Evolutionary conservation across 2,329 filamentous ascomycete species (phyloP), one percentile per base, ranked within the genome.

Genomic region (Aspergillus piperis): DNA sequence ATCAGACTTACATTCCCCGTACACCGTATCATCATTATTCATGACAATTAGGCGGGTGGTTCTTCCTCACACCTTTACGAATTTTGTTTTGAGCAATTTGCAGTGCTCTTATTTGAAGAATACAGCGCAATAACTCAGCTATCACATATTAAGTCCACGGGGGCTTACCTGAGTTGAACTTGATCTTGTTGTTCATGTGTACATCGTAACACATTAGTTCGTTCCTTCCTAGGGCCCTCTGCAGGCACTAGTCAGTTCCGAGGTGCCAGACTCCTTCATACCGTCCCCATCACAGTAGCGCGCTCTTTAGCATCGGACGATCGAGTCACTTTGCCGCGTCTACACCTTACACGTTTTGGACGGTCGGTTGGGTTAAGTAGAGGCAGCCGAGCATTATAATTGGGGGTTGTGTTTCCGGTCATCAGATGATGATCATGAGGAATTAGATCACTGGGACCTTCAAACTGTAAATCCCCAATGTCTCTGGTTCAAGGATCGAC

Each of bases 291-390:
- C 32, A 36, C 4, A 36, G 32, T 55, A 32, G 52, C 21, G 47
- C 30, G 19, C 39, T n/a, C 27, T 54, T 32, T 42, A 41, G 38
- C 42, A 54, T 54, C 21, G 52, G 52, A 30, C 52, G 52, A 54
- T 54, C 52, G 15, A 55, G 53, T 44, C 53, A 55, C 17, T 27
- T 21, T 55, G 53, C 53, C 53, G 53, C 53, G 53, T 55, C 30
- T 36, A 19, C 52, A 42, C 5, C 36, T 54, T 39, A 21, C 52
- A 42, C 38, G 52, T 42, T 54, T 44, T 21, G 52, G 42, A 13
- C 32, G 32, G 32, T 36, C 52, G 27, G 38, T 21, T 54, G 52
- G 27, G 52, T 42, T 42, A 8, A 41, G 19, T 7, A 38, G 51
- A 17, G 19, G 7, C 36, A 39, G 39, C 32, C 13, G 17, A 30